Evolutionary conservation across 768 basidiomycete genomes (phyloP), one percentile per base, ranked within the genome.

Genomic region (Mycena maculata): DNA sequence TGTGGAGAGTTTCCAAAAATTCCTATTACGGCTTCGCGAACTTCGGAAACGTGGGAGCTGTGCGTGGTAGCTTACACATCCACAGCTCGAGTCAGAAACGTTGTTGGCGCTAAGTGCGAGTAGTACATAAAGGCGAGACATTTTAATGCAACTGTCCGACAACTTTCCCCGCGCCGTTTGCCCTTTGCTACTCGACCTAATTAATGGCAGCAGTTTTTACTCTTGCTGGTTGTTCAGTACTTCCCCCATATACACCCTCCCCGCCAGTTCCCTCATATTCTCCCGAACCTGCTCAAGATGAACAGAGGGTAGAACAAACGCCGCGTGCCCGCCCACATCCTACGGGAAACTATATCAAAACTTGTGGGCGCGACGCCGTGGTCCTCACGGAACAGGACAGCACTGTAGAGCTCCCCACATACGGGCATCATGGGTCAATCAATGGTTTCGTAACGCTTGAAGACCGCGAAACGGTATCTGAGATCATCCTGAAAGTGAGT

Each of bases 221-320:
- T 10, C 16, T 13, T 15, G 25, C 53, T 31, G 30, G 39, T 31
- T 53, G 73, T 23, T 65, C 70, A 33, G 68, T 66, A 9, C 79
- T 88, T 33, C 88, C 91, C 22, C 74, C 73, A 8, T 92, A 92
- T 73, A 82, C 87, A 0, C 82, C 86, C 2, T 85, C 88, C 8
- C 76, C 77, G 2, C 85, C 86, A 28, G 82, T 85, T 1, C 91
- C 91, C 1, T 73, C 78, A 10, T 92, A 92, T 72, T 88, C 91
- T 52, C 82, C 75, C 38, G 83, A 84, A 28, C 89, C 86, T 36
- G 74, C 81, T 5, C 78, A 76, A 3, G 87, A 84, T 28, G 90
- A 92, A 70, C 78, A 80, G 58, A 80, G 80, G 20, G 83, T 92
- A 10, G 84, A 87, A 44, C 82, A 81, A 47, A 85, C 87, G 0